These are phyloP conservation scores for Endogone sp. DNA, from an alignment of 192 early-diverging fungal species.

Conservation along the genomic window DNA sequence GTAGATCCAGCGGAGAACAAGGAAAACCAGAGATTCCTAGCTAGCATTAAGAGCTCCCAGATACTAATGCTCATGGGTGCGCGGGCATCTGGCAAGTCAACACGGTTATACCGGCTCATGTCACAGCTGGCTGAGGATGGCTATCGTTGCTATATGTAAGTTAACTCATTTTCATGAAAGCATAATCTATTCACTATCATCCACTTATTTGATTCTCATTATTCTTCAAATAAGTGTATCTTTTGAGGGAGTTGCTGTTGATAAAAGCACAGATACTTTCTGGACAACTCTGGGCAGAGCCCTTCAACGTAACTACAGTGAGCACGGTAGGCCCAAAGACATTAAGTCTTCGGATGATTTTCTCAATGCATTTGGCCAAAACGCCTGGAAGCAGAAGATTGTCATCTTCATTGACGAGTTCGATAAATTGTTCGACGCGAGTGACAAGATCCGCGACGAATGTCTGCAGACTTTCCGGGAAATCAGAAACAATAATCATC, in stretches of 20 bases:
- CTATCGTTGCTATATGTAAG: not conserved
- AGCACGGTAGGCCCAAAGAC: not conserved
- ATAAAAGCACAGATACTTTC: not conserved
- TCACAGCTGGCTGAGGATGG: not conserved
- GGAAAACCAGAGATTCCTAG: not conserved
- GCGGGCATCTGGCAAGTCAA: not conserved
- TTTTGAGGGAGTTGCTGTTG: not conserved
- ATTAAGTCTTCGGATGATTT: constrained; percentile 12
- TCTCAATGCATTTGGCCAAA: not conserved
- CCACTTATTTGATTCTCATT: not conserved
- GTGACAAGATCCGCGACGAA: not conserved
- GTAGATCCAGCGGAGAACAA: not conserved
- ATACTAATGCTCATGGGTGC: not conserved
- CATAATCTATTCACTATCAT: not conserved
- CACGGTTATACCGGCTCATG: not conserved
- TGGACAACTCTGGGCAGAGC: not conserved
- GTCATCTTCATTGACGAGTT: constrained; percentile 21
- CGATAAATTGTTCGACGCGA: constrained; percentile 10
- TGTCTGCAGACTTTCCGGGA: not conserved
- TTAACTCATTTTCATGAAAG: not conserved
- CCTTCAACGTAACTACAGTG: not conserved
- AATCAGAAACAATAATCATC: constrained; percentile 6
- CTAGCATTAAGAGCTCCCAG: not conserved
- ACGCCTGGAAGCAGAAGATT: not conserved
- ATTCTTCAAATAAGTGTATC: not conserved